Evolutionary conservation across 495 filamentous ascomycete species (phyloP), one percentile per base, ranked within the genome.

Genomic region (Lophium mytilinum): DNA sequence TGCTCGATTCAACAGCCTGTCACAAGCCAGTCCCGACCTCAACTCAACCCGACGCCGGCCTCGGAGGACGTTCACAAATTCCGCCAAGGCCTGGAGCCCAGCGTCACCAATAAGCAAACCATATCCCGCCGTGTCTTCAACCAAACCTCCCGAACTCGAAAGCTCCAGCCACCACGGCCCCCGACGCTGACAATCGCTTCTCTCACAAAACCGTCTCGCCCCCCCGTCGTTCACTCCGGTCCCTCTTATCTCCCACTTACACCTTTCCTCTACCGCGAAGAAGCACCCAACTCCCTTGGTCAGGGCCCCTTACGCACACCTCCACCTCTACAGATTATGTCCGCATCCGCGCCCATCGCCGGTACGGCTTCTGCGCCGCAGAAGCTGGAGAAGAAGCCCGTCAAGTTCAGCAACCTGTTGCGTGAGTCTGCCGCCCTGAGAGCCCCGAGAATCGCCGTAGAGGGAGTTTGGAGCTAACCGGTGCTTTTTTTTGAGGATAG

Each of bases 391-490:
- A 97, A 96, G 87, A 97, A 98, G 83, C 94, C 94, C 60, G 84
- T 98, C 80, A 97, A 95, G 83, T 97, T 97, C 82, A 95, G 90
- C 77, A 98, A 97, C 76, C 75, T 98, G 80, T 78, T 98, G 67
- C 80, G 82, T 85, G 72, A 70, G 81, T 76, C 50, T 49, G 51
- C 33, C 50, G 34, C 49, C 37, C 19, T 18, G 15, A 17, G 18
- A 45, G 15, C 18, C 5, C 7, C 24, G 24, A 6, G 4, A 3
- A 19, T 34, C n/a, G 48, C 39, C 39, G 39, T 30, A 3, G 24
- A 30, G 24, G 24, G 24, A 52, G 18, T 34, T 45, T 17, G 30
- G 37, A 59, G 62, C 55, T 65, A 46, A 64, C 59, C 39, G 48
- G 51, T 30, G 55, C 51, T 30, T 30, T 52, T 37, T 50, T 52